Base-by-base conservation (phyloP, 2,329 filamentous ascomycete genomes). In the Fusarium fujikuroi region DNA sequence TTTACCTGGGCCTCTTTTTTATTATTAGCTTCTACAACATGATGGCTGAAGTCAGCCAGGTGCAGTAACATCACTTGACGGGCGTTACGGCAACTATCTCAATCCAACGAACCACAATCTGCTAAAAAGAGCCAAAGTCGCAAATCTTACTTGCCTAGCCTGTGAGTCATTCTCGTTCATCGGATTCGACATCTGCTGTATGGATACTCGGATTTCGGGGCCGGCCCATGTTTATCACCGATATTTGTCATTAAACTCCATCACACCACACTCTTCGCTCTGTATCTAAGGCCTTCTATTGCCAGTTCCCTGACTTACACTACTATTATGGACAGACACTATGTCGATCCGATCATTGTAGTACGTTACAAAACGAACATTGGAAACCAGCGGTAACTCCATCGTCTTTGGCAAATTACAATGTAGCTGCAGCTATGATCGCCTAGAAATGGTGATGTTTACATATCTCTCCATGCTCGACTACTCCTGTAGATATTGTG, bases 231-330 rank as follows among this genome's bases (percentile, higher is more conserved):
- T 63, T 68, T 69, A 75, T 67, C 59, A 47, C 70, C 72, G 66
- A 50, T 46, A 76, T 78, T 77, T 77, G 76, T 77, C 74, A 78
- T 66, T 58, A 34, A 49, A 67, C 50, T 60, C 46, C 50, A 64
- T 63, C 66, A 75, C 66, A 66, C 60, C 71, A 72, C 72, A 25
- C n/a, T 62, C 42, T 46, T 52, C 43, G 11, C 49, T 50, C 23
- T 25, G 25, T 34, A 47, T 52, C 25, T 50, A n/a, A 23, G 40
- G 28, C 28, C 32, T 49, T 43, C n/a, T 39, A 25, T 44, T 32
- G 32, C 50, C 37, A 59, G 57, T 59, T 39, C 14, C 23, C 23
- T 25, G n/a, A 23, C 39, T 62, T 21, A 30, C 18, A 34, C 25
- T 16, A 43, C 25, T 23, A n/a, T 30, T 39, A 50, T 25, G 36